Conservation (phyloP, 164 flowering plant genomes). For the Echeveria elegans region DNA sequence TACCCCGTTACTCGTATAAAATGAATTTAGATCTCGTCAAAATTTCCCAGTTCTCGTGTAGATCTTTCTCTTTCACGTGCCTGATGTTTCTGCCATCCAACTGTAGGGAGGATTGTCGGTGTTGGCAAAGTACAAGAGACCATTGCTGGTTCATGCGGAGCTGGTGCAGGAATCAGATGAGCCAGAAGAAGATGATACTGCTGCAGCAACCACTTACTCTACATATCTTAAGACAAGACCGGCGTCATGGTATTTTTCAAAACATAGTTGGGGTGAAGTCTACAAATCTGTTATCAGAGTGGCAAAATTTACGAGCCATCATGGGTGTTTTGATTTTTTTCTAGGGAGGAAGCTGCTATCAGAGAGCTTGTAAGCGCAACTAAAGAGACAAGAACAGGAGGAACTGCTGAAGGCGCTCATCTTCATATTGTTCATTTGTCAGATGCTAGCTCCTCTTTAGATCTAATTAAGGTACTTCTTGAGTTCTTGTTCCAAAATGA, state of each 20-base stretch:
- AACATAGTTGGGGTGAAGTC: background rate
- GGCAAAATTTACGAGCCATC: background rate
- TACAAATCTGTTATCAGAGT: background rate
- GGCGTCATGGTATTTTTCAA: slow-evolving; percentile 43
- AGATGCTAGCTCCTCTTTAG: slow-evolving; percentile 70
- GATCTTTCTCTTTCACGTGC: no score
- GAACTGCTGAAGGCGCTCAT: slow-evolving; percentile 83
- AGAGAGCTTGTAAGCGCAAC: slow-evolving; percentile 57
- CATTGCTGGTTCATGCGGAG: slow-evolving; percentile 96
- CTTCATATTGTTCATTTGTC: slow-evolving; percentile 95
- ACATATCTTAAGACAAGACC: slow-evolving; percentile 88
- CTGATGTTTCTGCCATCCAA: background rate
- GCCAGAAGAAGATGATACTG: slow-evolving; percentile 16
- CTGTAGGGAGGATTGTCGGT: slow-evolving; percentile 66
- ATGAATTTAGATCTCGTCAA: no score
- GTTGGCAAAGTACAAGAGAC: slow-evolving; percentile 79
- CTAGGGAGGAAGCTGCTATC: slow-evolving; percentile 93
- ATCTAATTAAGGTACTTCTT: slow-evolving; percentile 62
- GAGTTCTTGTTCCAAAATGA: background rate
- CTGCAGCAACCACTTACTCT: slow-evolving; percentile 51
- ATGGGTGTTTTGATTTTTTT: background rate
- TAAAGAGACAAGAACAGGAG: slow-evolving; percentile 59
- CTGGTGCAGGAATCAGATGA: slow-evolving; percentile 37
- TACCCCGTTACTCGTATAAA: background rate
- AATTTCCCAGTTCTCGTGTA: no score